Conservation (phyloP, 2,329 filamentous ascomycete genomes). For the Elsinoe necatrix region DNA sequence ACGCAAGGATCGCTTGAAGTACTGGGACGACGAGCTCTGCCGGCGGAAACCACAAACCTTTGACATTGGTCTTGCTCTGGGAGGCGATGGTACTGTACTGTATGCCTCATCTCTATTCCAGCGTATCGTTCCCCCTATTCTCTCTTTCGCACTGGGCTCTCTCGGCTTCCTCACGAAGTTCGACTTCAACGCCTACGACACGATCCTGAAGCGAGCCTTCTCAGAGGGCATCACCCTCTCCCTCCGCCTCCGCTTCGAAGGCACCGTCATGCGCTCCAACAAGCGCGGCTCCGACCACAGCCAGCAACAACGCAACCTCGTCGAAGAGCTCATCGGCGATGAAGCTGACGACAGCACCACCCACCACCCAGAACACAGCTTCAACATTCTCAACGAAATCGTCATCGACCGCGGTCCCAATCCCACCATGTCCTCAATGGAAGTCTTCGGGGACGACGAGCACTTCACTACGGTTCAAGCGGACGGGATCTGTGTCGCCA, state of each 20-base stretch:
- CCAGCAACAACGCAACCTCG: conserved; percentile 52
- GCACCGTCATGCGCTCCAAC: conserved; percentile 79
- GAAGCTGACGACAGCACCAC: conserved; percentile 77
- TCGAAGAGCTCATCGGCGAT: conserved; percentile 84
- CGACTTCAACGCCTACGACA: conserved; percentile 68
- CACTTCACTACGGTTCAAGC: conserved; percentile 91
- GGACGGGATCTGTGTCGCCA: conserved; percentile 88
- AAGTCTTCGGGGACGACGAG: conserved; percentile 90
- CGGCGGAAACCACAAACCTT: conserved; percentile 72
- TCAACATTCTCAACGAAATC: conserved; percentile 93
- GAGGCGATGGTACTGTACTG: conserved; percentile 89
- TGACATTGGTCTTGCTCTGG: conserved; percentile 77
- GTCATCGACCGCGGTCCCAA: conserved; percentile 92
- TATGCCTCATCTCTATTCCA: conserved; percentile 98
- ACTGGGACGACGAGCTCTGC: conserved; percentile 78
- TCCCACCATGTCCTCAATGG: conserved; percentile 83
- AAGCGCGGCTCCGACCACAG: conserved; percentile 31
- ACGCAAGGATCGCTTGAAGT: conserved; percentile 56
- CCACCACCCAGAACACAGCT: conserved; percentile 73
- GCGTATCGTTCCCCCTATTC: conserved; percentile 81
- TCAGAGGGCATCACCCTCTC: conserved; percentile 80
- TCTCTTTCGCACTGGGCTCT: conserved; percentile 86
- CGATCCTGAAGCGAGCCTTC: conserved; percentile 64
- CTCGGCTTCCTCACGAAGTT: conserved; percentile 95
- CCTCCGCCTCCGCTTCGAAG: conserved; percentile 81